Evolutionary conservation across 2,329 filamentous ascomycete species (phyloP).

Genomic region (Trichoderma gracile): DNA sequence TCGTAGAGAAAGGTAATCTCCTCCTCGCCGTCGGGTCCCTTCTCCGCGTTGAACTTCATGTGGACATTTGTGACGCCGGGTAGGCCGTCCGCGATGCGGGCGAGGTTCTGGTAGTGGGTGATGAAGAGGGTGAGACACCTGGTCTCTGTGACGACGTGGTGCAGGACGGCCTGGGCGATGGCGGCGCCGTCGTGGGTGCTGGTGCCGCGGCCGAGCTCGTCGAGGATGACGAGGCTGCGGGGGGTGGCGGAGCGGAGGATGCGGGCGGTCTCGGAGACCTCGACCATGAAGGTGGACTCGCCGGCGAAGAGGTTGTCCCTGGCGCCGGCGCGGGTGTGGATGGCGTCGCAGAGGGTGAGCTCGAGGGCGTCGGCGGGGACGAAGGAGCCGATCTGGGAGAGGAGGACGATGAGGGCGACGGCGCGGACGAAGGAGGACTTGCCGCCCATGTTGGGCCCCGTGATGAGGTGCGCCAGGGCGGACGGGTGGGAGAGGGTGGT

Average conservation of each 20-base stretch:
- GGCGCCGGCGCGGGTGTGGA: constrained; percentile 94
- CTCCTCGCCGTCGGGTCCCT: constrained; percentile 55
- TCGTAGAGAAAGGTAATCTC: constrained; percentile 95
- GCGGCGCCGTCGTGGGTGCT: constrained; percentile 95
- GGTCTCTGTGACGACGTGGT: constrained; percentile 75
- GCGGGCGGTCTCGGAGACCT: constrained; percentile 86
- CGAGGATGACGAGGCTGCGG: constrained; percentile 83
- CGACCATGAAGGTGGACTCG: constrained; percentile 97
- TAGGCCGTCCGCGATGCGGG: constrained; percentile 68
- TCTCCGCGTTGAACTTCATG: constrained; percentile 73
- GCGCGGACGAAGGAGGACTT: constrained; percentile 97
- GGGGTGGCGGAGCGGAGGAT: constrained; percentile 88
- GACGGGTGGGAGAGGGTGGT: constrained; percentile 67
- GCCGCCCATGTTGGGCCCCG: constrained; percentile 97
- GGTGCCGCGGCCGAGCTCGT: constrained; percentile 91
- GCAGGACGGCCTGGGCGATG: constrained; percentile 88
- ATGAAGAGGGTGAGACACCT: constrained; percentile 88
- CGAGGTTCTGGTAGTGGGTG: constrained; percentile 92
- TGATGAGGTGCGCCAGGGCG: constrained; percentile 79
- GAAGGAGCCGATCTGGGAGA: constrained; percentile 93
- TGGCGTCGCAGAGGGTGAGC: constrained; percentile 83
- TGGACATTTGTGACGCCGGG: constrained; percentile 80
- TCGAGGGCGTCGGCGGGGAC: constrained; percentile 75
- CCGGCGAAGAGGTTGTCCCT: constrained; percentile 94
- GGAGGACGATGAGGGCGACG: constrained; percentile 85